These are phyloP conservation scores for Chrysoporthe deuterocubensis DNA, from an alignment of 2,329 filamentous ascomycete species.

Conservation along the genomic window DNA sequence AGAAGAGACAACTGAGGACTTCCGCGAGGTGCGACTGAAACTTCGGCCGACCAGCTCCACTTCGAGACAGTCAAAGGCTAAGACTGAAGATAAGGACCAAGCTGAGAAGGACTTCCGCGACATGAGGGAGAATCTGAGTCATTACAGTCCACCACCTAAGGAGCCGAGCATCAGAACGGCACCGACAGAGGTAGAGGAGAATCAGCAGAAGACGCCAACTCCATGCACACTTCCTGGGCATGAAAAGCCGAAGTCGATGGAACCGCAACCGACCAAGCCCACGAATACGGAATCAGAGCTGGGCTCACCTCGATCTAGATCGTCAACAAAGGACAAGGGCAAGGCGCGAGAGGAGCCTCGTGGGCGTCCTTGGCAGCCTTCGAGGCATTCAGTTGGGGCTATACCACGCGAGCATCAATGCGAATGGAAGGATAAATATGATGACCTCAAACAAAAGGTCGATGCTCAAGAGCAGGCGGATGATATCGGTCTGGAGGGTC, in stretches of 20 bases:
- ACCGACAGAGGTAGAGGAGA: neutral
- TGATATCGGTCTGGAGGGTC: slow-evolving; percentile 49
- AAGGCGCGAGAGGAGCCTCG: neutral
- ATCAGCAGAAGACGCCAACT: neutral
- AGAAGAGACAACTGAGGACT: slow-evolving; percentile 1
- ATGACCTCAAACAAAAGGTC: slow-evolving; percentile 46
- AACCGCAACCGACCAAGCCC: neutral
- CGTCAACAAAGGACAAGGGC: slow-evolving; percentile 9
- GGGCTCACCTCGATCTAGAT: neutral
- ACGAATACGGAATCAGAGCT: neutral
- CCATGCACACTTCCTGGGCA: neutral
- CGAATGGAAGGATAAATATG: slow-evolving; percentile 47
- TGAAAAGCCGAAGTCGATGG: neutral
- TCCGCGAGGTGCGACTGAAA: slow-evolving; percentile 11
- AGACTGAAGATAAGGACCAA: neutral
- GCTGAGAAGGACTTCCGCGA: slow-evolving; percentile 4
- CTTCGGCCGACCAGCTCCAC: slow-evolving; percentile 9
- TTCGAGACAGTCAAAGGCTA: slow-evolving; percentile 5
- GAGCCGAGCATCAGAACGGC: neutral
- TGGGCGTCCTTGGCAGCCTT: neutral
- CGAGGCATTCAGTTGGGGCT: neutral
- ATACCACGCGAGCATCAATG: slow-evolving; percentile 40
- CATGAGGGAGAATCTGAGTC: slow-evolving; percentile 8
- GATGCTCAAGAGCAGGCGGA: slow-evolving; percentile 31
- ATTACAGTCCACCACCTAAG: neutral